Conservation (phyloP, 164 flowering plant genomes). For the Tetrastigma voinierianum region DNA sequence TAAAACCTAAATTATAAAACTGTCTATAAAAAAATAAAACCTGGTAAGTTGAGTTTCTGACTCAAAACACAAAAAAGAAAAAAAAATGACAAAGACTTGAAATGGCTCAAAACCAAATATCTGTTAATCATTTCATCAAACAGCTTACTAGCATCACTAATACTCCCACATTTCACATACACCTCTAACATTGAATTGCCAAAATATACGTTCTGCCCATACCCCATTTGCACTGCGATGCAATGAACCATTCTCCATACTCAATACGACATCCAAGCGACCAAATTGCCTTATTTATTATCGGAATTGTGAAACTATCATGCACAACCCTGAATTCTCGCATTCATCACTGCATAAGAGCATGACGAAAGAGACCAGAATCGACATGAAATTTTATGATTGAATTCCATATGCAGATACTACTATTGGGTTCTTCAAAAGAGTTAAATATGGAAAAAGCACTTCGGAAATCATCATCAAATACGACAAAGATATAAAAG, state of each 20-base stretch:
- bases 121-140: constrained; percentile 53
- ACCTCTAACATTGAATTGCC: constrained; percentile 57
- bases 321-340: constrained; percentile 30
- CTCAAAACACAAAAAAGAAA: no score
- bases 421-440: no score
- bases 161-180: constrained; percentile 32
- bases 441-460: no score
- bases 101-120: constrained; percentile 60
- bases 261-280: constrained; percentile 9
- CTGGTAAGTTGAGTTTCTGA: no score
- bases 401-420: no score
- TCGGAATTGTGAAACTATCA: constrained; percentile 57
- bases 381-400: no score
- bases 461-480: no score
- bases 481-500: no score
- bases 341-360: constrained; percentile 40
- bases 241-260: constrained; percentile 44
- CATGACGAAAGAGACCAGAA: no score
- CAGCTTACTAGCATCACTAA: constrained; percentile 29
- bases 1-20: no score
- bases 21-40: no score
- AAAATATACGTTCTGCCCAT: constrained; percentile 47
- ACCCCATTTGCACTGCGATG: constrained; percentile 50
- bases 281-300: constrained; percentile 39
- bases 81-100: no score